A percentile compares a stretch with the other conserved stretches of the same genome.
Evolutionary conservation across 2,329 filamentous ascomycete species (phyloP).

Genomic region (Aspergillus hortae): DNA sequence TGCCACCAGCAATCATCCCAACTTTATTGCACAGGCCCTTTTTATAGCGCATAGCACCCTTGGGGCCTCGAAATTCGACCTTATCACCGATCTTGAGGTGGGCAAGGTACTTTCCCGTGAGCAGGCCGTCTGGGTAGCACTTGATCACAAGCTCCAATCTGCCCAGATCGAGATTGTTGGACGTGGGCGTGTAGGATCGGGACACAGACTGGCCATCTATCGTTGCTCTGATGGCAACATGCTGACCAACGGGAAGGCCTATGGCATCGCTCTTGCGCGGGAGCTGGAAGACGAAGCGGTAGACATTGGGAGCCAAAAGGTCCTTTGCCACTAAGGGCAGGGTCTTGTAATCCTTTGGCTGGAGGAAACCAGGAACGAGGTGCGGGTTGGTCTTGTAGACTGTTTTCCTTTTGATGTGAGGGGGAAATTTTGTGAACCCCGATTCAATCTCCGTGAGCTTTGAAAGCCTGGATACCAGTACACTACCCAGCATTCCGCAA

Average conservation of each 20-base stretch:
- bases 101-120: slow-evolving; percentile 28
- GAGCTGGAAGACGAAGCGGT: slow-evolving; percentile 48
- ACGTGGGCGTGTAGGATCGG: slow-evolving; percentile 52
- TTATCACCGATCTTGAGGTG: slow-evolving; percentile 28
- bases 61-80: slow-evolving; percentile 33
- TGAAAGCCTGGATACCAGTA: slow-evolving; percentile 10
- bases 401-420: slow-evolving; percentile 37
- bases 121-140: slow-evolving; percentile 30
- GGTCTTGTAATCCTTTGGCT: slow-evolving; percentile 46
- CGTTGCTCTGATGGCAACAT: slow-evolving; percentile 51
- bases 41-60: slow-evolving; percentile 31
- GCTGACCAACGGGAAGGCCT: slow-evolving; percentile 56
- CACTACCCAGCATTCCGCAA: slow-evolving; percentile 6
- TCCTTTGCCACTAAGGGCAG: slow-evolving; percentile 41
- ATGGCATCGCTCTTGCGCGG: slow-evolving; percentile 45
- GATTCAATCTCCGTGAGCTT: slow-evolving; percentile 21
- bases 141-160: slow-evolving; percentile 33
- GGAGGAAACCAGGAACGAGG: slow-evolving; percentile 46
- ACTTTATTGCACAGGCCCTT: slow-evolving; percentile 26
- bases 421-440: slow-evolving; percentile 26
- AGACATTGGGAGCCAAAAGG: slow-evolving; percentile 27
- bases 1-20: slow-evolving; percentile 39
- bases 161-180: slow-evolving; percentile 31
- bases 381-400: slow-evolving; percentile 39
- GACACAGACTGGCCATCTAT: slow-evolving; percentile 46